Conservation (phyloP, 192 early-diverging fungal species). For the Geranomyces michiganensis region DNA sequence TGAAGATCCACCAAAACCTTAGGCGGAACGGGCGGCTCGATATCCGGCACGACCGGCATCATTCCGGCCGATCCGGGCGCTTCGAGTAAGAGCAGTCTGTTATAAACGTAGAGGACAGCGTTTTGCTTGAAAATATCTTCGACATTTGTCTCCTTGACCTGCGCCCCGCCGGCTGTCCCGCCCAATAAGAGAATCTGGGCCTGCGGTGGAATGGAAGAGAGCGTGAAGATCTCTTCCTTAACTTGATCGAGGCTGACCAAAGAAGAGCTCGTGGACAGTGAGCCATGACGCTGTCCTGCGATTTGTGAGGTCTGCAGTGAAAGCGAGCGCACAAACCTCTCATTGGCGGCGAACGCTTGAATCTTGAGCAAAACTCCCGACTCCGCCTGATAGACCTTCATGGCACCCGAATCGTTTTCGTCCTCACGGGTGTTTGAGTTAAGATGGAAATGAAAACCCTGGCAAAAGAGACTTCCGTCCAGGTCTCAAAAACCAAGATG, state of each 20-base stretch:
- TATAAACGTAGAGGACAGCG: conserved; percentile 28
- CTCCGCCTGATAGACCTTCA: conserved; percentile 28
- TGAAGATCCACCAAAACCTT: conserved; percentile 1
- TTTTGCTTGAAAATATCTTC: conserved; percentile 14
- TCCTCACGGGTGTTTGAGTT: too few relatives aligned
- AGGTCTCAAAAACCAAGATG: too few relatives aligned
- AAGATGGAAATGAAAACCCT: too few relatives aligned
- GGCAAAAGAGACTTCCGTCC: too few relatives aligned
- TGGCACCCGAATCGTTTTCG: neutral
- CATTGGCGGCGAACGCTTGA: neutral
- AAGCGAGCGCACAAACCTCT: conserved; percentile 20
- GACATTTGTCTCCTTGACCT: conserved; percentile 19
- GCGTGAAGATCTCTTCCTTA: conserved; percentile 20
- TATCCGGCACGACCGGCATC: conserved; percentile 15
- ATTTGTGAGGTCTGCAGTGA: neutral
- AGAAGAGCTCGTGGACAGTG: neutral
- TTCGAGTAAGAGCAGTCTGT: conserved; percentile 23
- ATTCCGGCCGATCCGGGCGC: neutral
- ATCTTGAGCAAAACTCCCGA: conserved; percentile 15
- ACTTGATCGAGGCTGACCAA: conserved; percentile 25
- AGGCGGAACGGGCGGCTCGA: conserved; percentile 35
- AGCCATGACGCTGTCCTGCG: neutral
- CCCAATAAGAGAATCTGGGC: conserved; percentile 33
- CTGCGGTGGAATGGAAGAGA: conserved; percentile 24
- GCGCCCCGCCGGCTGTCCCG: conserved; percentile 19